phyloP scores from a whole-genome alignment of 352 stramenopile species.

The Phytophthora brassicae region DNA sequence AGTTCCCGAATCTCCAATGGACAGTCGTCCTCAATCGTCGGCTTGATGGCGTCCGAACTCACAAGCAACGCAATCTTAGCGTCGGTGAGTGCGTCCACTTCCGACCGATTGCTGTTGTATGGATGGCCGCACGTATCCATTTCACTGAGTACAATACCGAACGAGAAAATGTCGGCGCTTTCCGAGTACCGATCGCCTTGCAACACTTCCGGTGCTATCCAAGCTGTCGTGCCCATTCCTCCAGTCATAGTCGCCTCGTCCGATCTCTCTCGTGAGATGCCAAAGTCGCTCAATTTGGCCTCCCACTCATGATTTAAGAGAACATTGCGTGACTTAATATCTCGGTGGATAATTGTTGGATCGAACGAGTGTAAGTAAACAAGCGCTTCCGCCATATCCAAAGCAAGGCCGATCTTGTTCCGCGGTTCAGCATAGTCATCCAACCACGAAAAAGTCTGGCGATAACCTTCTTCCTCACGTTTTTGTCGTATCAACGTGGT shows the following conservation, averaged over 20 bases:
- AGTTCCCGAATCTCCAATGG: constrained; percentile 43
- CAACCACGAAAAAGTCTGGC: constrained; percentile 32
- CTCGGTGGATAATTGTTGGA: constrained; percentile 52
- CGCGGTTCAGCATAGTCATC: constrained; percentile 20
- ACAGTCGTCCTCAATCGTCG: constrained; percentile 45
- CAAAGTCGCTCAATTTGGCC: constrained; percentile 59
- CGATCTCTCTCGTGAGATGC: constrained; percentile 38
- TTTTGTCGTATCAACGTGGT: constrained; percentile 33
- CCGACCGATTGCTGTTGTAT: constrained; percentile 32
- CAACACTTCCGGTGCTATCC: constrained; percentile 70
- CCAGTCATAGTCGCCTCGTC: constrained; percentile 36
- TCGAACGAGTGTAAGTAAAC: constrained; percentile 47
- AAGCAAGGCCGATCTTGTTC: constrained; percentile 34
- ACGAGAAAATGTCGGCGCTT: constrained; percentile 71
- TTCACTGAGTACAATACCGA: constrained; percentile 57
- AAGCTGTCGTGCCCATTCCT: constrained; percentile 56
- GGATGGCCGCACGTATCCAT: constrained; percentile 46
- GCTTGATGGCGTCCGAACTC: constrained; percentile 48
- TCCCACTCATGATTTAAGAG: constrained; percentile 41
- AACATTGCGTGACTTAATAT: constrained; percentile 53
- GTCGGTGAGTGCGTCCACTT: constrained; percentile 28
- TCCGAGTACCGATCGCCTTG: constrained; percentile 54
- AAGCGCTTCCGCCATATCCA: constrained; percentile 45
- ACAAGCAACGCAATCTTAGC: constrained; percentile 56
- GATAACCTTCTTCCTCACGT: constrained; percentile 32